Base-by-base conservation (phyloP, 2,329 filamentous ascomycete genomes). In the Colletotrichum orchidophilum region DNA sequence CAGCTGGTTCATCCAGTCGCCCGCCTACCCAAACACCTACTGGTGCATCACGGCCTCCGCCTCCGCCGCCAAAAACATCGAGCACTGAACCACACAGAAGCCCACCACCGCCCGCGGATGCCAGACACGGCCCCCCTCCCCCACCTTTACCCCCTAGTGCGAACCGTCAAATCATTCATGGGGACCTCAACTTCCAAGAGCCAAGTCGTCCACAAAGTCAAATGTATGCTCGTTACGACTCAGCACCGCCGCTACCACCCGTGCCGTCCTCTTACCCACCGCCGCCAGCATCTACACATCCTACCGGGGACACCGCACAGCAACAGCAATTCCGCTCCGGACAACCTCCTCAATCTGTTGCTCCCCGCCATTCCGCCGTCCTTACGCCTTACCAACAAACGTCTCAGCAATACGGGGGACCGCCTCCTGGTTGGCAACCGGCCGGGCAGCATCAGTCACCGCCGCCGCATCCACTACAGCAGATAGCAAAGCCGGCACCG, bases 51-150 rank as follows among this genome's bases (percentile, higher is more conserved):
- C 80, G 80, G 11, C 83, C 85, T 3, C 87, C 86, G 0, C 85
- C 85, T 5, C 87, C 87, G 1, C 87, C 91, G 0, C 90, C 89
- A 1, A 91, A 91, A 80, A 76, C 83, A 72, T 72, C 75, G 67
- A 72, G 79, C 73, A 78, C 81, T 8, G 79, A 81, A 50, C 80
- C 78, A n/a, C 77, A 77, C 57, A 75, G 78, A 9, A 69, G 72
- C 53, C 78, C 73, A 64, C 76, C 73, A 63, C 74, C 15, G 39
- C 72, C 26, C 70, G 59, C 35, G 54, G 62, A 60, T 33, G 52
- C 33, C 12, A 71, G 58, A 31, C 75, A 75, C 58, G 76, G 76
- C 2, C 76, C 79, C 59, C 78, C 79, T 60, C 74, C 78, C 2
- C 78, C 79, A 13, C 77, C 78, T 7, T 67, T 79, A 29, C 77